These are phyloP conservation scores for Colletotrichum paranaense DNA, from an alignment of 2,329 filamentous ascomycete species.

Conservation along the genomic window DNA sequence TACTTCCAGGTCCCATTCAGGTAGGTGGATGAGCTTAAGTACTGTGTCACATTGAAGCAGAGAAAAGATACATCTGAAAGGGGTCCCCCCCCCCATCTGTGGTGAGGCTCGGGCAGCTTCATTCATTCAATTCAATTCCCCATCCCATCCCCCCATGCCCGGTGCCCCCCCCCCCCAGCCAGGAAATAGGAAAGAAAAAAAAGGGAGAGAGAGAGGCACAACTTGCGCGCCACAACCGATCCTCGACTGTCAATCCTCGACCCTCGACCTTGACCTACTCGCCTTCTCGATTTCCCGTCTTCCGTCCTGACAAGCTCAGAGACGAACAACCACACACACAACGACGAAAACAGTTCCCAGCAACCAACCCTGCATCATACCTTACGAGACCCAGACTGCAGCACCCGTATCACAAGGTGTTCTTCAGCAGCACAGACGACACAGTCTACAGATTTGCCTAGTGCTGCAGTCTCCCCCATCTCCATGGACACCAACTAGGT, in stretches of 20 bases:
- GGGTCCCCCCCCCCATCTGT: constrained; percentile 22
- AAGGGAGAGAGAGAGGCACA: constrained; percentile 23
- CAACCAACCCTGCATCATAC: constrained; percentile 14
- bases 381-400: not conserved
- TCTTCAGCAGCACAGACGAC: constrained; percentile 33
- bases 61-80: constrained; percentile 15
- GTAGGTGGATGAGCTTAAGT: constrained; percentile 2
- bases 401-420: constrained; percentile 2
- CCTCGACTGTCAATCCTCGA: constrained; percentile 2
- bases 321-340: constrained; percentile 8
- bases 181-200: constrained; percentile 11
- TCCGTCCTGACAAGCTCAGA: constrained; percentile 17
- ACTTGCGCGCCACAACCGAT: constrained; percentile 21
- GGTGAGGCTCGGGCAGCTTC: constrained; percentile 33
- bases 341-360: constrained; percentile 5
- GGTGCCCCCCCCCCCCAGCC: not conserved
- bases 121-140: constrained; percentile 19
- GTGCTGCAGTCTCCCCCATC: constrained; percentile 22
- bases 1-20: constrained; percentile 9
- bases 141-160: constrained; percentile 20
- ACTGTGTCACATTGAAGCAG: not conserved
- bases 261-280: not conserved
- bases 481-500: constrained; percentile 34
- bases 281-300: constrained; percentile 9
- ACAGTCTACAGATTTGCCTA: constrained; percentile 20